Evolutionary conservation across 2,329 filamentous ascomycete genomes (phyloP), one percentile per base, ranked within the genome.

Genomic region (Tympanopsis confertula): DNA sequence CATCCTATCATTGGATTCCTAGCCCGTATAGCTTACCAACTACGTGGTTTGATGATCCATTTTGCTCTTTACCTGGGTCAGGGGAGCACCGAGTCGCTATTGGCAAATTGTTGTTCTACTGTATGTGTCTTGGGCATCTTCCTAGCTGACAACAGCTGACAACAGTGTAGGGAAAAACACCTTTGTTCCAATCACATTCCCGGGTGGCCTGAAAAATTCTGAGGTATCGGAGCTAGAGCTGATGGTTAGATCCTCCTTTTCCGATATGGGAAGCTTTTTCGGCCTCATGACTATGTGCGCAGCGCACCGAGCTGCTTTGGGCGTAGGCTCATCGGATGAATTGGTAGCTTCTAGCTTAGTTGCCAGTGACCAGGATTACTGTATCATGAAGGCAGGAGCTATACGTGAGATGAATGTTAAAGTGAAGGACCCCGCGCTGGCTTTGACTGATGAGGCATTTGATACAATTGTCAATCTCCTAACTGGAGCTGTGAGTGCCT

Each of bases 261-360:
- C 52, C 3, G 56, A 55, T 36, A 46, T 54, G 4, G 56, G 56
- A 7, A 54, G 51, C 29, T 61, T 61, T 40, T 58, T 58, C 35
- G 53, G 56, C 20, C 45, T 60, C 15, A 58, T 62, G 55, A 52
- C 49, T 26, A 56, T 59, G 39, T 52, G 51, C 19, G 58, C 59
- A 32, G 58, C 58, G 19, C 59, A 62, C 42, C 49, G 52, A 43
- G 57, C 58, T 13, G 47, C 55, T 15, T 39, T 59, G 13, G 44
- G 49, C 15, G 48, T 49, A 14, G 42, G 46, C 30, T 47, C 50
- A 37, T 41, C 43, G 28, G 50, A 50, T 39, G 38, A 48, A 3
- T 44, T 45, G n/a, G 41, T 45, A 7, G 45, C 43, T 3, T 37
- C 41, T 14, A 37, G 36, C 22, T 38, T 41, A 29, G 40, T 47